Base-by-base conservation (phyloP, 352 stramenopile genomes). In the Globisporangium rhizosaccharum region DNA sequence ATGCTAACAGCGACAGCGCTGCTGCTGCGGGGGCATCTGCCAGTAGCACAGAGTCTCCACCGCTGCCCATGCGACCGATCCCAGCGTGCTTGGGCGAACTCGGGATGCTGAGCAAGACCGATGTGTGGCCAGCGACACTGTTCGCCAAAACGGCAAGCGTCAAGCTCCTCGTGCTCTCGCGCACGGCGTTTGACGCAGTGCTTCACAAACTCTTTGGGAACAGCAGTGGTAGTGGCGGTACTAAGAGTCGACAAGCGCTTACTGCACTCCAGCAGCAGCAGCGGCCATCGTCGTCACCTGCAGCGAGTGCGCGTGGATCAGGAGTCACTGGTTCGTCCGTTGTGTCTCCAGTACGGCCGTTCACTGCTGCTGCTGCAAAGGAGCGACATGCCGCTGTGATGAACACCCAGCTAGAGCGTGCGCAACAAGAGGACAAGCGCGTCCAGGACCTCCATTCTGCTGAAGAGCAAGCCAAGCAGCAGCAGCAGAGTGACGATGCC, bases 61-160 rank as follows among this genome's bases (percentile, higher is more conserved):
- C 45, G 23, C 26, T 49, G 17, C 15, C 3, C 20, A 53, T 15
- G 54, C 12, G 41, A 56, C 36, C 52, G 36, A 41, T 61, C 0
- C 61, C 59, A 37, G 26, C 18, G 10, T 79, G 66, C 30, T 52
- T 83, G n/a, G 78, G 78, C 17, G 72, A 83, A 26, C 41, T 88
- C 5, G 70, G 72, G 0, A 75, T 88, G 66, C 61, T 86, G 18
- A 70, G 61, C 8, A 80, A 70, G 20, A 55, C 57, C 4, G 72
- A 79, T 36, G 56, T 66, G 7, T 88, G 75, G 78, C 23, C 62
- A 14, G 61, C 42, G 39, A 80, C 73, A 2, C 59, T 83, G 25
- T 53, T 52, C 50, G 64, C 66, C 23, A 44, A 56, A 3, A 59
- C 60, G 1, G 6, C 37, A 17, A 25, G 53, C 17, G 75, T 56